Evolutionary conservation across 2,329 filamentous ascomycete genomes (phyloP).

Genomic region (Cladosporium sp.): DNA sequence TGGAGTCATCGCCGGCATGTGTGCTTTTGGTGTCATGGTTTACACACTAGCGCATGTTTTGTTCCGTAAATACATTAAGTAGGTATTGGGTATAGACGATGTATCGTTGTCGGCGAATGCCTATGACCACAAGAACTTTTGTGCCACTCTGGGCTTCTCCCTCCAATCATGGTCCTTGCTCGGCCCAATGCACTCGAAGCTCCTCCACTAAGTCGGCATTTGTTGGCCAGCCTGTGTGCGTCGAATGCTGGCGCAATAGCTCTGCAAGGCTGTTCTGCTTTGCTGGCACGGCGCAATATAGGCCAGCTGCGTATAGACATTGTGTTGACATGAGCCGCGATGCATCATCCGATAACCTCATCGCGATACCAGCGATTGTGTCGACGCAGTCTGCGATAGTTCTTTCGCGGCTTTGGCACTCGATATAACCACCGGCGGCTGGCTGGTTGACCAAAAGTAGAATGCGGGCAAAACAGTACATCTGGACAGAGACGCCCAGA

Average conservation of each 20-base stretch:
- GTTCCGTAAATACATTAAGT: constrained; percentile 13
- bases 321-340: constrained; percentile 48
- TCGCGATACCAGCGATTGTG: constrained; percentile 53
- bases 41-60: constrained; percentile 11
- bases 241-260: constrained; percentile 41
- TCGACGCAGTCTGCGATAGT: constrained; percentile 50
- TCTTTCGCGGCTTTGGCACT: constrained; percentile 48
- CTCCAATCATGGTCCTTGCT: constrained; percentile 11
- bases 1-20: constrained; percentile 23
- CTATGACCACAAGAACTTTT: neutral
- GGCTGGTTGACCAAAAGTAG: constrained; percentile 56
- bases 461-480: constrained; percentile 55
- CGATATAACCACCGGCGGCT: constrained; percentile 50
- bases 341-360: constrained; percentile 44
- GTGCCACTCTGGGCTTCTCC: neutral
- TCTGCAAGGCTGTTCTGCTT: constrained; percentile 42
- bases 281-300: constrained; percentile 42
- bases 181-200: constrained; percentile 27
- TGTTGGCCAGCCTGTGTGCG: constrained; percentile 44
- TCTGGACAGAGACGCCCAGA: constrained; percentile 51
- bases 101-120: neutral
- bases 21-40: constrained; percentile 11
- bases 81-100: neutral
- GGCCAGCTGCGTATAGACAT: constrained; percentile 45
- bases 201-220: constrained; percentile 34